Conservation (phyloP, 2,329 filamentous ascomycete genomes). For the Cylindrodendrum hubeiense region DNA sequence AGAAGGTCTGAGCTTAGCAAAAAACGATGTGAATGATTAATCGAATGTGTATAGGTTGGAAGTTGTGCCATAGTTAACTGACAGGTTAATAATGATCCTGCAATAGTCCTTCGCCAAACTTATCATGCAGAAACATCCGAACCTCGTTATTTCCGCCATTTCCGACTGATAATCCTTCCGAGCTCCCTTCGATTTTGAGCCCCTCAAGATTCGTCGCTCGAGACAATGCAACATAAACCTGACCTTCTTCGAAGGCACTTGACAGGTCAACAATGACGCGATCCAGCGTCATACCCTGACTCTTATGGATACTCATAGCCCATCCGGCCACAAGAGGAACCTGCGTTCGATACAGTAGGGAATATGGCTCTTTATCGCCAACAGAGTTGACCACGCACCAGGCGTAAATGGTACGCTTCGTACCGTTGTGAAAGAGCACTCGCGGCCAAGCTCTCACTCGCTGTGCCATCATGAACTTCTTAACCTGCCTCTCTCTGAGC, state of each 20-base stretch:
- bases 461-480: constrained; percentile 19
- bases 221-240: constrained; percentile 66
- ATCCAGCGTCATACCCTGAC: constrained; percentile 73
- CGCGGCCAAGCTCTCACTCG: constrained; percentile 27
- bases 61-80: too few relatives aligned
- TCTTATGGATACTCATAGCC: constrained; percentile 74
- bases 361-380: constrained; percentile 59
- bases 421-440: constrained; percentile 65
- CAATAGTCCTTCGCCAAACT: constrained; percentile 20
- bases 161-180: background rate
- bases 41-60: too few relatives aligned
- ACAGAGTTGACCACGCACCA: constrained; percentile 62
- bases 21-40: too few relatives aligned
- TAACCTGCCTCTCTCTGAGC: constrained; percentile 22
- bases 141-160: constrained; percentile 17
- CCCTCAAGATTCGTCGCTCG: constrained; percentile 35
- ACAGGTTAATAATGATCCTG: background rate
- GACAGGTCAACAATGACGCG: constrained; percentile 67
- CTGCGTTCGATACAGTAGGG: constrained; percentile 67
- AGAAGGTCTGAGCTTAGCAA: too few relatives aligned
- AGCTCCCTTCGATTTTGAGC: constrained; percentile 26
- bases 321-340: constrained; percentile 71
- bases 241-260: constrained; percentile 66
- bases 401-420: constrained; percentile 59
- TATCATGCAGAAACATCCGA: constrained; percentile 12